These are phyloP conservation scores for Phytophthora pistaciae DNA, from an alignment of 352 stramenopile genomes.

Conservation along the genomic window DNA sequence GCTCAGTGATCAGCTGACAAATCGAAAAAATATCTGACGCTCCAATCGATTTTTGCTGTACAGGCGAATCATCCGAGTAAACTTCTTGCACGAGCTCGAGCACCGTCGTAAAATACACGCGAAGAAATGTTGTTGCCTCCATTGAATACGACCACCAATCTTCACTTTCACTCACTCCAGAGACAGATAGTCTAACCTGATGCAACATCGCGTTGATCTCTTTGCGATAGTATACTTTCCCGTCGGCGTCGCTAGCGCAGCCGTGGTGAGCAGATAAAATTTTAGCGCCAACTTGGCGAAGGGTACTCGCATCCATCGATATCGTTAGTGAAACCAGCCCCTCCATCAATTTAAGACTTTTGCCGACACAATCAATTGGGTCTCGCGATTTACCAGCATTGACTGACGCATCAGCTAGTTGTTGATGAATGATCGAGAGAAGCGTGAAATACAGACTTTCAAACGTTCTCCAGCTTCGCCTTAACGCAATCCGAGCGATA, in stretches of 20 bases:
- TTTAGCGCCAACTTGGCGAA: slow-evolving; percentile 25
- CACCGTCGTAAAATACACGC: slow-evolving; percentile 20
- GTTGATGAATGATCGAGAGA: slow-evolving; percentile 43
- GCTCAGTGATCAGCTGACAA: slow-evolving; percentile 21
- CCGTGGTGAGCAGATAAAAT: slow-evolving; percentile 30
- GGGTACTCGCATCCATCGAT: slow-evolving; percentile 20
- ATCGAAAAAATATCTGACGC: neutral
- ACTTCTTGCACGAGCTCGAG: slow-evolving; percentile 12
- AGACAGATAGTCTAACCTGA: slow-evolving; percentile 1
- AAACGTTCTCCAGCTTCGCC: slow-evolving; percentile 16
- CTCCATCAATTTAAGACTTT: slow-evolving; percentile 37
- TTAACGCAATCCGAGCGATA: slow-evolving; percentile 14
- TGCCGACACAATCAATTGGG: slow-evolving; percentile 30
- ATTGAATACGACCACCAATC: slow-evolving; percentile 23
- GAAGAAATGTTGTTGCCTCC: slow-evolving; percentile 19
- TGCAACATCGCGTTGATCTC: slow-evolving; percentile 20
- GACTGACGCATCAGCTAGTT: slow-evolving; percentile 17
- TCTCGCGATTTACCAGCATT: slow-evolving; percentile 6
- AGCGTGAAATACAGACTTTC: slow-evolving; percentile 44
- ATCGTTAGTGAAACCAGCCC: slow-evolving; percentile 34
- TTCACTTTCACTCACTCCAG: slow-evolving; percentile 8
- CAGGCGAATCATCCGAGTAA: neutral
- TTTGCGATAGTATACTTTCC: slow-evolving; percentile 22
- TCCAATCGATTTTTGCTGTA: neutral
- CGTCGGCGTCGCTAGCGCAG: slow-evolving; percentile 8